A percentile compares a stretch with the other conserved stretches of the same genome.
These are phyloP conservation scores for Metschnikowia aberdeeniae DNA, from an alignment of 805 yeast genomes.

Conservation along the genomic window DNA sequence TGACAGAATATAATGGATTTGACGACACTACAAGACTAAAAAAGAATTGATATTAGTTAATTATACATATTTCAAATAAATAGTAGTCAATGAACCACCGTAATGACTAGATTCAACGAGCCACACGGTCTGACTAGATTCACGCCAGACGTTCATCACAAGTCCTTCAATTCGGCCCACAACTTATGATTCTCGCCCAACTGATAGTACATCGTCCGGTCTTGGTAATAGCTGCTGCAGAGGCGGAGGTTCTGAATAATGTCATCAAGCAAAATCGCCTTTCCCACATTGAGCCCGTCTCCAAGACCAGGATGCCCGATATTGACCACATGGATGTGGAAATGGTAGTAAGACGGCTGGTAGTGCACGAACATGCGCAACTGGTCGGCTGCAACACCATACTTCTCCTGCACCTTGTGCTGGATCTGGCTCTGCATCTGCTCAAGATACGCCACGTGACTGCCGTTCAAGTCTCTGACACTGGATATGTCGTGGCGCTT, in stretches of 20 bases:
- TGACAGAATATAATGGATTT: too few species aligned
- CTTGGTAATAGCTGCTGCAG: conserved; percentile 55
- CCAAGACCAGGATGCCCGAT: conserved; percentile 65
- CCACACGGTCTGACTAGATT: too few species aligned
- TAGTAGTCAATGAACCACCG: too few species aligned
- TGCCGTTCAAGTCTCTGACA: conserved; percentile 63
- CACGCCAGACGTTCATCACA: neutral
- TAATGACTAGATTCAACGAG: too few species aligned
- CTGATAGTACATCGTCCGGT: conserved; percentile 57
- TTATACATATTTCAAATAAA: too few species aligned
- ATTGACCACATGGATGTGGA: conserved; percentile 88
- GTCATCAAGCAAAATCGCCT: conserved; percentile 77
- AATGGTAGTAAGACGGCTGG: conserved; percentile 94
- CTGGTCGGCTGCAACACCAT: conserved; percentile 47
- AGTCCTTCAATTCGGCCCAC: conserved; percentile 40
- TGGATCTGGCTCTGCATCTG: conserved; percentile 43
- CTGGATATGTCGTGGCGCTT: conserved; percentile 65
- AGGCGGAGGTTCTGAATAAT: conserved; percentile 65
- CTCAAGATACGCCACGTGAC: conserved; percentile 58
- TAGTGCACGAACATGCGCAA: conserved; percentile 82
- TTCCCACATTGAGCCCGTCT: conserved; percentile 67
- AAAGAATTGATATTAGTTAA: too few species aligned
- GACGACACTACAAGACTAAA: too few species aligned
- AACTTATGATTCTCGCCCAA: conserved; percentile 76
- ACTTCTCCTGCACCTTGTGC: conserved; percentile 37